Base-by-base conservation (phyloP, 331 rosid species). In the Acacia pycnantha region DNA sequence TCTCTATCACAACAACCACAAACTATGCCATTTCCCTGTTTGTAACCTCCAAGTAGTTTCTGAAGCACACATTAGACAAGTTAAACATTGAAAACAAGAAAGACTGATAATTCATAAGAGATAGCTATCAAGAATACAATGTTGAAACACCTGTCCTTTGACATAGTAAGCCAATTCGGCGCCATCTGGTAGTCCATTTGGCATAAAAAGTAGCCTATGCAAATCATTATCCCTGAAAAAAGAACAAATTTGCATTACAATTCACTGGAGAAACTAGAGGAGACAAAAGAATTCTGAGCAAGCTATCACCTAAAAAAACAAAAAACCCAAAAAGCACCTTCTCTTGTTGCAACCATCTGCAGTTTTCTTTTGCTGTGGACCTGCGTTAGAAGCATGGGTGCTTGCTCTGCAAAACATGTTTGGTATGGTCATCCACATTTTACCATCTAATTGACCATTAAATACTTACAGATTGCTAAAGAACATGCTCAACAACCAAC, bases 101-200 rank as follows among this genome's bases (percentile, higher is more conserved):
- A 50, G 24, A 37, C 1, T 7, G 9, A 37, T 37, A 48, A 81
- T 43, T 18, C 66, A 64, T n/a, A 35, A 62, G 19, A 79, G 50
- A 54, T 22, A 65, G 76, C 24, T 59, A 85, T 46, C 51, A 59
- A 64, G 53, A 22, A 58, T 44, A 79, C 16, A 43, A 70, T n/a
- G 53, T 76, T 40, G 62, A 15, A 48, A 76, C 81, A 96, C 99
- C 97, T 94, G 99, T 80, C 98, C 98, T 79, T 96, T 96, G 80
- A 96, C 92, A 77, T 88, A 91, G 90, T 94, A 96, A 44, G 97
- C 97, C 90, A 96, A 88, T 84, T 96, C 98, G 77, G 99, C 95
- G 56, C 99, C 99, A 86, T 96, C 97, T 8, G 98, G 99, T 69
- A 96, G 92, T 72, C 98, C 99, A 70, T 94, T 94, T 78, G 98